These are phyloP conservation scores for Calonectria honghensis DNA, from an alignment of 2,329 filamentous ascomycete genomes.

Conservation along the genomic window DNA sequence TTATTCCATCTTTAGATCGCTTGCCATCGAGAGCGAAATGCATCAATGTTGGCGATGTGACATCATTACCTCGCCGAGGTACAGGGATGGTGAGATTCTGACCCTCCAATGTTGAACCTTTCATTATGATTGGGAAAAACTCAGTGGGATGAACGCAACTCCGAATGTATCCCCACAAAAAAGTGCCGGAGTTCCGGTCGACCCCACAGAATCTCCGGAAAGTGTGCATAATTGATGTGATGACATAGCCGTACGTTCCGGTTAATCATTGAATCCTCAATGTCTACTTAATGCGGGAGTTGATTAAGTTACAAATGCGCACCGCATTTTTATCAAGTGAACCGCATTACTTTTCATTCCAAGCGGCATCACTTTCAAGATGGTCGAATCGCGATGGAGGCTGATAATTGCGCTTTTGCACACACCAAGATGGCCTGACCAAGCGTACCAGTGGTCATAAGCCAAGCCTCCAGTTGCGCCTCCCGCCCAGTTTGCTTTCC, in stretches of 20 bases:
- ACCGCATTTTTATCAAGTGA: too few relatives aligned
- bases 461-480: conserved; percentile 8
- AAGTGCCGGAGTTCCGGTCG: conserved; percentile 19
- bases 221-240: background rate
- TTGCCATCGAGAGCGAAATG: background rate
- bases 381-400: conserved; percentile 13
- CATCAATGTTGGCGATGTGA: background rate
- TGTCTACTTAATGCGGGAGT: background rate
- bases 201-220: background rate
- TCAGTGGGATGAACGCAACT: background rate
- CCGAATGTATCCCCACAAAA: background rate
- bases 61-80: background rate
- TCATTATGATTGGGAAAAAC: background rate
- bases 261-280: too few relatives aligned
- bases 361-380: background rate
- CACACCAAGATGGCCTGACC: background rate
- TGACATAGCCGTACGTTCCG: background rate
- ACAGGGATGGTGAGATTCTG: background rate
- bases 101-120: background rate
- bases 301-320: too few relatives aligned
- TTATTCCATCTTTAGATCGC: background rate
- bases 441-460: conserved; percentile 11
- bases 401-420: conserved; percentile 3
- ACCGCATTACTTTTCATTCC: too few relatives aligned
- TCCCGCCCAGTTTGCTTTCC: background rate